These are phyloP conservation scores for Tetrahymena thermophila DNA, from an alignment of 73 alveolate genomes.

Conservation along the genomic window DNA sequence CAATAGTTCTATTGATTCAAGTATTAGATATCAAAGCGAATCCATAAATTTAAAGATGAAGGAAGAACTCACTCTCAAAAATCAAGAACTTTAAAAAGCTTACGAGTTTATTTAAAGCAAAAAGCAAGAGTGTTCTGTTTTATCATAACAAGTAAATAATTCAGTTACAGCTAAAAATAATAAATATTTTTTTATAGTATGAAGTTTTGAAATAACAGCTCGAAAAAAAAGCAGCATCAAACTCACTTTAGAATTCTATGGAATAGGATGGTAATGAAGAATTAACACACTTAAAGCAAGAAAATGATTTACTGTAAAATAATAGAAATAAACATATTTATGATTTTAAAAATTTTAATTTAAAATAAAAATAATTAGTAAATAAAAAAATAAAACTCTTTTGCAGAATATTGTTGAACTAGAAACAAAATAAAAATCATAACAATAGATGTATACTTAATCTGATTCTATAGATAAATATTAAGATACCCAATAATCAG, in stretches of 20 bases:
- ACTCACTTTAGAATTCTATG: not conserved
- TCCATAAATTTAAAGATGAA: not conserved
- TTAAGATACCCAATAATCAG: not conserved
- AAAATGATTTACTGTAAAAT: not conserved
- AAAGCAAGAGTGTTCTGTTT: not conserved
- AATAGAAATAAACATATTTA: not conserved
- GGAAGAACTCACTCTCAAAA: not conserved
- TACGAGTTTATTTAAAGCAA: not conserved
- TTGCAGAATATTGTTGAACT: not conserved
- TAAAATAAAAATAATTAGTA: not conserved
- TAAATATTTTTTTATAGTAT: not conserved
- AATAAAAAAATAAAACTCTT: not conserved
- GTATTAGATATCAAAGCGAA: not conserved
- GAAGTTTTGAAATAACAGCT: not conserved
- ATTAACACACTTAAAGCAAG: not conserved
- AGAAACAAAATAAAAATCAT: not conserved
- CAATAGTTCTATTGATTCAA: not conserved
- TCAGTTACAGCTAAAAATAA: not conserved
- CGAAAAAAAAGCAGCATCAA: not conserved
- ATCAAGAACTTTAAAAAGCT: not conserved
- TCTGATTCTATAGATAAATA: not conserved
- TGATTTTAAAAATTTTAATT: not conserved
- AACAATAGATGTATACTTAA: not conserved
- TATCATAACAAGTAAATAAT: not conserved
- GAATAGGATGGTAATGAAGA: not conserved